Evolutionary conservation across 2,329 filamentous ascomycete species (phyloP).

Genomic region (Oidium heveae): DNA sequence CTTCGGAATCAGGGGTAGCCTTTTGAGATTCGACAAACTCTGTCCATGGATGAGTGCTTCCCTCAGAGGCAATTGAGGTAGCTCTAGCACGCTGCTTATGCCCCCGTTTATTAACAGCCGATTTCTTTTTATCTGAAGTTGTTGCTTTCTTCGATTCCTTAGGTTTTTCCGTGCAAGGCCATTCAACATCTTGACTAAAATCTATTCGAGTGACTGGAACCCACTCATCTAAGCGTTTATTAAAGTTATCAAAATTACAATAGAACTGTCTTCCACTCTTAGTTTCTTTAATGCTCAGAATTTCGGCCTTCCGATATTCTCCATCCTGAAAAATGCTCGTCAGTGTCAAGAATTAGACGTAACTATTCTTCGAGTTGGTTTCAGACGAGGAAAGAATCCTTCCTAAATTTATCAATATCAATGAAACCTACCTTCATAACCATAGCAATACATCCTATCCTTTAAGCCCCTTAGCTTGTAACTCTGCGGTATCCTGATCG

Average conservation of each 20-base stretch:
- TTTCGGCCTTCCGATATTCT: slow-evolving; percentile 74
- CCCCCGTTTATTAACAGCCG: slow-evolving; percentile 15
- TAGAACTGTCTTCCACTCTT: slow-evolving; percentile 43
- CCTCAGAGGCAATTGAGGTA: slow-evolving; percentile 12
- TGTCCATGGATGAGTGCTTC: slow-evolving; percentile 11
- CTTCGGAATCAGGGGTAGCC: slow-evolving; percentile 10
- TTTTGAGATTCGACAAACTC: slow-evolving; percentile 12
- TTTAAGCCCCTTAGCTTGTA: slow-evolving; percentile 6
- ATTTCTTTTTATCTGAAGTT: slow-evolving; percentile 19
- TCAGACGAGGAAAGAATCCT: background rate
- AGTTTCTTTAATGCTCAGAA: slow-evolving; percentile 76
- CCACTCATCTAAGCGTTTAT: slow-evolving; percentile 39
- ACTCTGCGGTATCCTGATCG: slow-evolving; percentile 1
- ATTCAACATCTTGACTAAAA: slow-evolving; percentile 76
- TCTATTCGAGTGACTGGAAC: slow-evolving; percentile 62
- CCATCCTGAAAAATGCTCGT: slow-evolving; percentile 32
- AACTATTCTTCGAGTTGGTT: background rate
- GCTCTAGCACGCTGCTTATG: slow-evolving; percentile 17
- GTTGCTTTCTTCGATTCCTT: slow-evolving; percentile 53
- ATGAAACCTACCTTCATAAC: slow-evolving; percentile 13
- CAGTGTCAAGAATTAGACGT: background rate
- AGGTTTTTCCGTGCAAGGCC: slow-evolving; percentile 59
- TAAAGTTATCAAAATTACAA: slow-evolving; percentile 14
- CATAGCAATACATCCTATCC: slow-evolving; percentile 15
- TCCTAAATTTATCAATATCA: too few species aligned